Evolutionary conservation across 2,329 filamentous ascomycete genomes (phyloP).

Genomic region (Niveomyces coronatus): DNA sequence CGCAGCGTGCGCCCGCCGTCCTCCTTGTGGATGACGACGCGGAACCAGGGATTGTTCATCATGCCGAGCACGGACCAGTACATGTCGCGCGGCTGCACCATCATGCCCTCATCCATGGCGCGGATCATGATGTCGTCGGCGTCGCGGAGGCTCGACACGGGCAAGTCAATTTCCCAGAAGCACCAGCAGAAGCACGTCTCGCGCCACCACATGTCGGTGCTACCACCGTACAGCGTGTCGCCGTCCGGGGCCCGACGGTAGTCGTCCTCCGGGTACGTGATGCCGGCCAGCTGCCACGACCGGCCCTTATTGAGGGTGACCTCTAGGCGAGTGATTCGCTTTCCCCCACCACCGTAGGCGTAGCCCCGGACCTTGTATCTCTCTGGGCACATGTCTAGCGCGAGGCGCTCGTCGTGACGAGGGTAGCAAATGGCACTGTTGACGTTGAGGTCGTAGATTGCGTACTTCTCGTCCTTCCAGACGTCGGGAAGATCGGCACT

Average conservation of each 20-base stretch:
- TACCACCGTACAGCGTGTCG: conserved; percentile 62
- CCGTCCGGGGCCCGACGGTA: conserved; percentile 56
- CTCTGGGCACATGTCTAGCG: conserved; percentile 30
- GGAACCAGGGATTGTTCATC: conserved; percentile 97
- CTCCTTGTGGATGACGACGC: conserved; percentile 65
- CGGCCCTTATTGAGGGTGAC: conserved; percentile 74
- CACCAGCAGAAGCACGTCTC: conserved; percentile 86
- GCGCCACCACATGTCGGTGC: conserved; percentile 69
- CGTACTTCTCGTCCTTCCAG: conserved; percentile 85
- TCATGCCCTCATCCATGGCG: conserved; percentile 85
- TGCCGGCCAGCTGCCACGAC: conserved; percentile 65
- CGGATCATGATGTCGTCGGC: conserved; percentile 70
- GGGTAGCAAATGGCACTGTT: conserved; percentile 79
- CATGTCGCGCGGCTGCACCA: conserved; percentile 81
- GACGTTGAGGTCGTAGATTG: conserved; percentile 83
- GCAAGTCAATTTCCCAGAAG: conserved; percentile 71
- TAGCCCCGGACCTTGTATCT: conserved; percentile 67
- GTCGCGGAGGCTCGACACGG: conserved; percentile 47
- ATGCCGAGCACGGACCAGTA: conserved; percentile 93
- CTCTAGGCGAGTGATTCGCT: conserved; percentile 72
- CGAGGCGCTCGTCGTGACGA: conserved; percentile 61
- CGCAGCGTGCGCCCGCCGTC: conserved; percentile 39
- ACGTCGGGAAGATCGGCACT: conserved; percentile 62
- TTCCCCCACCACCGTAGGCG: conserved; percentile 81
- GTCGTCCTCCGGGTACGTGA: conserved; percentile 76